Base-by-base conservation (phyloP, 202 grass and related monocot genomes). In the Eragrostis tef region DNA sequence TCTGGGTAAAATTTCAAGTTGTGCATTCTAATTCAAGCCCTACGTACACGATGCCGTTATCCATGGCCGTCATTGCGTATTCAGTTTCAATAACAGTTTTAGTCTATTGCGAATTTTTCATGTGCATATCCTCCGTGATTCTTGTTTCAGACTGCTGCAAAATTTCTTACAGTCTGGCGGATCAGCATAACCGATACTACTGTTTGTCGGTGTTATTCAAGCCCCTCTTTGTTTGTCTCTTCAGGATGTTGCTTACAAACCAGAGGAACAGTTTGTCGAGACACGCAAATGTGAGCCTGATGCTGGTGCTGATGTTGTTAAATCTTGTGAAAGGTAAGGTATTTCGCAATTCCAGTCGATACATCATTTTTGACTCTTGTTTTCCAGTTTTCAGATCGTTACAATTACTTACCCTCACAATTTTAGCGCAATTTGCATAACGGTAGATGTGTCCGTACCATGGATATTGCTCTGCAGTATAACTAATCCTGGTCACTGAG, bases 171-270 rank as follows among this genome's bases (percentile, higher is more conserved):
- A 61, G 58, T 31, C 51, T 59, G 9, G 25, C 21, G 21, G 56
- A 42, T 27, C 68, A 51, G 29, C 20, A 10, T 44, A 44, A 74
- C 16, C 12, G 26, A 51, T 47, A 20, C 8, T 47, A 20, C 8
- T 39, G 34, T 39, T 39, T 39, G 6, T 39, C 34, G 1, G 2
- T 71, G 25, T 57, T 42, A 49, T 45, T n/a, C 6, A 0, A 74
- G 24, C 43, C 0, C 49, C 49, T 78, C 17, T 56, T 68, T 83
- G 48, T 70, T 82, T 6, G 15, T 66, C 54, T 75, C 59, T 80
- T 63, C 75, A 94, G 88, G 92, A 94, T 87, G 95, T 93, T 88
- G 74, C 88, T 71, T 98, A 91, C 64, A 94, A 81, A 78, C 95
- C 88, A 45, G 92, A 87, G 64, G 92, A 98, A 67, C 62, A 85